Base-by-base conservation (phyloP, 139 green algal species). In the Coelastrella sp. region DNA sequence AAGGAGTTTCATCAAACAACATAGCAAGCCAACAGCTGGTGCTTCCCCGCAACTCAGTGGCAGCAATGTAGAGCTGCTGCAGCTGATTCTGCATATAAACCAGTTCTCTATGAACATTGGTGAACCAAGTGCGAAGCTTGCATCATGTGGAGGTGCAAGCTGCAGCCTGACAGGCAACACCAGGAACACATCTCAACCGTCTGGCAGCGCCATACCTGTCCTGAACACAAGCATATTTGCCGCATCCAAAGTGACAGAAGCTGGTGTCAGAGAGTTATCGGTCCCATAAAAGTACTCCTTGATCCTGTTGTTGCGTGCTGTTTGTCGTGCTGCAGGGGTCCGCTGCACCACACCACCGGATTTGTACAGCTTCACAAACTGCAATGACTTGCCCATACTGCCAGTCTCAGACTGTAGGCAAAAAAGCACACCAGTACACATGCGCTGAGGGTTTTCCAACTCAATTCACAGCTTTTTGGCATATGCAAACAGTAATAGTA, bases 251-350 rank as follows among this genome's bases (percentile, higher is more conserved):
- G 76, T 94, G 53, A 88, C 59, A 5, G 89, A 89, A 19, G 78
- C 79, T 0, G 93, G 93, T 34, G 83, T 81, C 66, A 96, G 89
- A 1, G 81, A 30, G 45, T 40, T 77, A 4, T 53, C 38, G 5
- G 62, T 43, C 30, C 96, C 96, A 79, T 98, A 99, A 69, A 99
- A 99, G 85, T 99, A 99, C 34, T 97, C 94, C 30, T 89, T 89
- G 27, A 97, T 85, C 27, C 94, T 89, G n/a, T 57, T 37, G n/a
- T 78, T 90, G 35, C 96, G 88, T 3, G 91, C 83, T 5, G 32
- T 1, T 40, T 87, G 74, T 9, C 96, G 92, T 64, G 91, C 84
- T 66, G 93, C 85, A 0, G 72, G 62, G 37, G 84, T 71, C 9
- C 96, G 91, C 27, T 88, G 91, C 38, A 98, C 96, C 19, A 96